Base-by-base conservation (phyloP, 2,329 filamentous ascomycete species). In the Xylariaceae sp. region DNA sequence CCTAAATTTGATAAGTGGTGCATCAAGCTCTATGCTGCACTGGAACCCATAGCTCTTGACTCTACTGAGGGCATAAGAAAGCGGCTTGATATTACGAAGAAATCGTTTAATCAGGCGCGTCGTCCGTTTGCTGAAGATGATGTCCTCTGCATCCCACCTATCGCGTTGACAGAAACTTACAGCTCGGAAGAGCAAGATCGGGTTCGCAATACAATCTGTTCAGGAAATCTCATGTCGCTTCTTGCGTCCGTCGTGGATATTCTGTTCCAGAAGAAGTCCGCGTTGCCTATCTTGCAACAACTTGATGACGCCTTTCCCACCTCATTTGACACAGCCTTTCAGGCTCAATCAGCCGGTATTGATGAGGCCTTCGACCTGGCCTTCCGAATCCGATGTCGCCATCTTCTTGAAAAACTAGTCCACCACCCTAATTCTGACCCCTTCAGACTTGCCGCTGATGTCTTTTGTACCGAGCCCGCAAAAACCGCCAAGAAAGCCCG, bases 221-320 rank as follows among this genome's bases (percentile, higher is more conserved):
- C 42, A 17, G 57, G 41, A 26, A 60, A 61, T 15, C 38, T 56
- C n/a, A 37, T 56, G 11, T 53, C 54, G 13, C 52, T 61, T 19
- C 44, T 56, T 11, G 32, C 44, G 24, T 46, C 39, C 18, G 45
- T 55, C 9, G 2, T 44, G 12, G 47, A 59, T 19, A 22, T 55
- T 16, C 41, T 22, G 24, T 8, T 39, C 11, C 41, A 43, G 13
- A 48, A 44, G 13, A 33, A 28, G 34, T 9, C 33, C 3, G 17
- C 45, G 3, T 29, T 43, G 4, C 34, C 41, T 13, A 40, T 59
- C 33, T 26, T 60, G 15, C 43, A 50, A 26, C 43, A 57, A 34
- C 38, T 61, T 19, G 50, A 61, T 32, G 33, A 45, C 19, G 36
- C 34, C n/a, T 60, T 57, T 19, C 50, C 48, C 15, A 26, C 18